Percentiles rank a stretch among this genome's conserved stretches.
Conservation (phyloP, 2,329 filamentous ascomycete species). For the Pestalotiopsis fici region DNA sequence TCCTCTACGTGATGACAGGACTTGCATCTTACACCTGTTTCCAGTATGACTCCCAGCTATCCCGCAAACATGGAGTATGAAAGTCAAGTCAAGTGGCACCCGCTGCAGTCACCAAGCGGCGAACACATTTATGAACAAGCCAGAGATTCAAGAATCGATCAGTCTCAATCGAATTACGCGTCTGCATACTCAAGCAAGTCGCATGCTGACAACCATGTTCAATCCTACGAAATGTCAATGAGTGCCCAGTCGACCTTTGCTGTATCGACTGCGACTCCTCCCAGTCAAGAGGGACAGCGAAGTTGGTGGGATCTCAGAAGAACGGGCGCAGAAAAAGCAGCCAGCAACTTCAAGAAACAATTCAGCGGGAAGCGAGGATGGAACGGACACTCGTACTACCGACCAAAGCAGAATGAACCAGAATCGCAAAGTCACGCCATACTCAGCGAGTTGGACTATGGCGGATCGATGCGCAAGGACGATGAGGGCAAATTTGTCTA, state of each 20-base stretch:
- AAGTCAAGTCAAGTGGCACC: background rate
- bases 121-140: background rate
- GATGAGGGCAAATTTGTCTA: slow-evolving; percentile 19
- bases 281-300: background rate
- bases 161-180: background rate
- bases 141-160: background rate
- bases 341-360: slow-evolving; percentile 11
- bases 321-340: slow-evolving; percentile 10
- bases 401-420: slow-evolving; percentile 3
- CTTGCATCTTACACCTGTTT: background rate
- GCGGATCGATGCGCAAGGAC: slow-evolving; percentile 9
- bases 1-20: background rate
- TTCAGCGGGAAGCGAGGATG: slow-evolving; percentile 14
- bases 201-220: background rate
- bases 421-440: slow-evolving; percentile 9
- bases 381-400: slow-evolving; percentile 12
- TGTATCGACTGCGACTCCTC: background rate
- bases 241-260: background rate
- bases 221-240: background rate
- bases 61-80: background rate
- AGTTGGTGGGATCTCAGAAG: slow-evolving; percentile 13
- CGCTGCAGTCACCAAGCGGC: background rate
- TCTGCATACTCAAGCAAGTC: background rate
- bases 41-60: background rate
- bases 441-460: slow-evolving; percentile 9